phyloP scores from a whole-genome alignment of 1,139 yeast species.

The Sugiyamaella sp. region DNA sequence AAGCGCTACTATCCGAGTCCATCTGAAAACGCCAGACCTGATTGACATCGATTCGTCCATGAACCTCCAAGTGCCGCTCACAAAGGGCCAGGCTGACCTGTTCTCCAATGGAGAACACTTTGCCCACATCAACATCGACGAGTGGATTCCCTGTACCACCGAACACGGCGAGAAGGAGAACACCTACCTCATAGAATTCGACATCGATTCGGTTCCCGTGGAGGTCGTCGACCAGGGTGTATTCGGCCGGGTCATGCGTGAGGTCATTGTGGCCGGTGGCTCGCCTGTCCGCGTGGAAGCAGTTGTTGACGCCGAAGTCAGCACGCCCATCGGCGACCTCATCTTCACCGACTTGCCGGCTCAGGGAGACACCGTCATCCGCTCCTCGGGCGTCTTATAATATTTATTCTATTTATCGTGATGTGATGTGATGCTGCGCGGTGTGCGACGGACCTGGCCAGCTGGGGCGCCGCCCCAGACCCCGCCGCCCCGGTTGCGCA shows the following conservation, averaged over 20 bases:
- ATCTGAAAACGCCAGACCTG: constrained; percentile 29
- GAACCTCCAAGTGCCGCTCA: constrained; percentile 26
- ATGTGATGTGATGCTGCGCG: neutral
- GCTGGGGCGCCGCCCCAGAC: constrained; percentile 11
- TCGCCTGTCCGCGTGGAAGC: constrained; percentile 39
- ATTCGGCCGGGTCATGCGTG: constrained; percentile 37
- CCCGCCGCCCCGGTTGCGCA: neutral
- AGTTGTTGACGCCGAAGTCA: constrained; percentile 43
- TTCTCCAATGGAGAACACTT: constrained; percentile 35
- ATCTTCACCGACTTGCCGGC: constrained; percentile 38
- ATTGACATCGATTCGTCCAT: constrained; percentile 27
- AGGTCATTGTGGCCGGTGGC: constrained; percentile 37
- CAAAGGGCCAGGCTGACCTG: constrained; percentile 40
- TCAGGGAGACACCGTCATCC: constrained; percentile 30
- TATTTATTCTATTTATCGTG: neutral
- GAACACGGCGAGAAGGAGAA: constrained; percentile 25
- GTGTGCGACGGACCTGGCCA: constrained; percentile 3
- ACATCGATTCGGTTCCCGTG: constrained; percentile 38
- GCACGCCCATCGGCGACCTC: constrained; percentile 47
- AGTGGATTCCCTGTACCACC: constrained; percentile 43
- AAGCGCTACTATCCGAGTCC: constrained; percentile 33
- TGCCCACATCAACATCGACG: constrained; percentile 37
- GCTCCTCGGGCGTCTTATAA: neutral
- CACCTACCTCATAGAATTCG: constrained; percentile 34
- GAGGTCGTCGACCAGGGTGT: constrained; percentile 38